Base-by-base conservation (phyloP, 2,329 filamentous ascomycete genomes). In the Plectosphaerella plurivora region DNA sequence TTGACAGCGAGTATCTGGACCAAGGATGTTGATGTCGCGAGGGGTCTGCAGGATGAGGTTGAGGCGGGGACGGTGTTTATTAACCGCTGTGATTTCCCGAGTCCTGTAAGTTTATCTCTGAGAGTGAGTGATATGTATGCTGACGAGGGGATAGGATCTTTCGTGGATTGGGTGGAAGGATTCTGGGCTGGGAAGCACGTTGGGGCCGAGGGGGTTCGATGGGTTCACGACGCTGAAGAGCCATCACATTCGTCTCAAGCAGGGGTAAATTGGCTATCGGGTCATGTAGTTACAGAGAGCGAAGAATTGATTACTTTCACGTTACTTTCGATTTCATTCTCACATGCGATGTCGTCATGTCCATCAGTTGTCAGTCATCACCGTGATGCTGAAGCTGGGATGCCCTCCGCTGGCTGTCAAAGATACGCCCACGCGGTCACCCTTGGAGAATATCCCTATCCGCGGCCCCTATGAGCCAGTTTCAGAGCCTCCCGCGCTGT, bases 141-240 rank as follows among this genome's bases (percentile, higher is more conserved):
- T 33, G 11, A 33, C 11, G 7, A 33, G 28, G 8, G 28, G 2
- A 8, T 12, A 33, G 88, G 91, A 96, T 69, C 82, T 96, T 59
- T 91, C 91, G n/a, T 96, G 90, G 91, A 94, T 91, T 2, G 93
- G 93, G 7, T 96, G 91, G 91, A 97, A 97, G 76, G 91, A 96
- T 67, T 96, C 91, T 55, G 93, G 93, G 57, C 91, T 89, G 69
- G 92, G 93, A n/a, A 87, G 91, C 60, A 96, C 92, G 9, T 73
- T 97, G 62, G 93, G 90, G 72, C 86, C 77, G 61, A 96, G 91
- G 64, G 93, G 92, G 7, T 97, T 96, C 65, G 92, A 96, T 63
- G 89, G 95, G 67, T 97, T 97, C 67, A 87, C 94, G 65, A 95
- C 93, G 78, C 79, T 96, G 62, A 96, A 97, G 84, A 96, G 89